Evolutionary conservation across 306 rosid genomes (phyloP).

Genomic region (Luffa acutangula): DNA sequence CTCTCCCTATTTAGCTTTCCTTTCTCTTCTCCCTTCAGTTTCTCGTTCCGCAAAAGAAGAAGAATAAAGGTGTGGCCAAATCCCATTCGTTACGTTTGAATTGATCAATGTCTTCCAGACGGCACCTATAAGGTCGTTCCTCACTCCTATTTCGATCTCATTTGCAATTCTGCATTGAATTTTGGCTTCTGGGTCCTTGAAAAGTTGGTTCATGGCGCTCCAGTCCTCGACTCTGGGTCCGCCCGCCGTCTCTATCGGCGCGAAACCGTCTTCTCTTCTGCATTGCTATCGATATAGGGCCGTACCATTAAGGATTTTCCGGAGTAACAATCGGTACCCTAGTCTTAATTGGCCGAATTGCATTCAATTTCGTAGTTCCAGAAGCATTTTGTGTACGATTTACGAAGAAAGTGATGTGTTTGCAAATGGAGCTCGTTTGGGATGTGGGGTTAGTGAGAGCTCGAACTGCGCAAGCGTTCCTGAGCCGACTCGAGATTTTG

Average conservation of each 20-base stretch:
- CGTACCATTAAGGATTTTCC: conserved; percentile 27
- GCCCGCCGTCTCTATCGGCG: conserved; percentile 10
- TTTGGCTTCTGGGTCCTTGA: conserved; percentile 12
- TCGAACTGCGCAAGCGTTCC: conserved; percentile 18
- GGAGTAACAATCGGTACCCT: conserved; percentile 15
- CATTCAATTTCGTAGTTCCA: conserved; percentile 10
- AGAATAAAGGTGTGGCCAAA: neutral
- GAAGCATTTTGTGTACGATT: conserved; percentile 15
- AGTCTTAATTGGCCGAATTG: conserved; percentile 16
- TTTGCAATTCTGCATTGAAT: conserved; percentile 3
- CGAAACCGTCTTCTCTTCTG: conserved; percentile 17
- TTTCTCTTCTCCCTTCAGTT: neutral
- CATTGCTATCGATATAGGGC: conserved; percentile 19
- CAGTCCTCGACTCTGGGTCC: conserved; percentile 23
- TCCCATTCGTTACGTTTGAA: neutral
- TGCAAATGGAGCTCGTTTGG: conserved; percentile 27
- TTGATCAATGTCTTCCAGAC: neutral
- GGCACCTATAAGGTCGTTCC: neutral
- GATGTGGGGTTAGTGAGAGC: conserved; percentile 25
- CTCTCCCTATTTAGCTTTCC: neutral
- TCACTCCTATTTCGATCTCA: neutral
- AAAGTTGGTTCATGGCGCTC: conserved; percentile 22
- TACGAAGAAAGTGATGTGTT: conserved; percentile 7
- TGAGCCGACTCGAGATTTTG: conserved; percentile 23
- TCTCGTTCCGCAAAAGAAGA: neutral